Evolutionary conservation across 2,329 filamentous ascomycete species (phyloP).

Genomic region (Phialophora expanda): DNA sequence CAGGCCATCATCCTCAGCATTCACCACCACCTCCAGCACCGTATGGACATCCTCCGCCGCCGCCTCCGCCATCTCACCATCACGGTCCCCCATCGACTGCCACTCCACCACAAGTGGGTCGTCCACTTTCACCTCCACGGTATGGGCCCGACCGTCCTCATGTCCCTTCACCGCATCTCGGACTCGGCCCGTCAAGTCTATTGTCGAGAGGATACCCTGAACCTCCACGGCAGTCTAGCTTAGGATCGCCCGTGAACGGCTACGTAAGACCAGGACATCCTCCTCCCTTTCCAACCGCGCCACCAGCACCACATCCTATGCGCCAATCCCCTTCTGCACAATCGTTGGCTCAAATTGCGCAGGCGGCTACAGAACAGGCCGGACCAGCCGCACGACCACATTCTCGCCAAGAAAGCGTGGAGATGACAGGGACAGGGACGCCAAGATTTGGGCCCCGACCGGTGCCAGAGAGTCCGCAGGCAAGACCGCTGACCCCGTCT

Average conservation of each 20-base stretch:
- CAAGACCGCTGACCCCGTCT: slow-evolving; percentile 33
- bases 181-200: slow-evolving; percentile 23
- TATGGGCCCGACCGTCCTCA: slow-evolving; percentile 25
- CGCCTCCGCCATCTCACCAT: slow-evolving; percentile 24
- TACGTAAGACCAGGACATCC: slow-evolving; percentile 27
- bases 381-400: slow-evolving; percentile 18
- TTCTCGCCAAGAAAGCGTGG: slow-evolving; percentile 31
- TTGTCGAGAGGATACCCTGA: slow-evolving; percentile 32
- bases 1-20: slow-evolving; percentile 30
- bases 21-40: slow-evolving; percentile 31
- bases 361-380: slow-evolving; percentile 28
- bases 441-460: slow-evolving; percentile 27
- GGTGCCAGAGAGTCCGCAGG: slow-evolving; percentile 30
- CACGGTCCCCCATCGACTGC: slow-evolving; percentile 12
- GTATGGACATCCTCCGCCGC: slow-evolving; percentile 25
- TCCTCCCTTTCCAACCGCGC: slow-evolving; percentile 17
- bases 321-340: slow-evolving; percentile 32
- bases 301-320: slow-evolving; percentile 12
- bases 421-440: slow-evolving; percentile 27
- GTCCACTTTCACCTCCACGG: slow-evolving; percentile 32
- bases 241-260: slow-evolving; percentile 33
- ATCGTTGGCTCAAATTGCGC: slow-evolving; percentile 33
- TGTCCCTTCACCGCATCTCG: slow-evolving; percentile 29
- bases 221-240: slow-evolving; percentile 22
- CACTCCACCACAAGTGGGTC: slow-evolving; percentile 14